Conservation (phyloP, 2,329 filamentous ascomycete species). For the Trichoderma oligosporum region DNA sequence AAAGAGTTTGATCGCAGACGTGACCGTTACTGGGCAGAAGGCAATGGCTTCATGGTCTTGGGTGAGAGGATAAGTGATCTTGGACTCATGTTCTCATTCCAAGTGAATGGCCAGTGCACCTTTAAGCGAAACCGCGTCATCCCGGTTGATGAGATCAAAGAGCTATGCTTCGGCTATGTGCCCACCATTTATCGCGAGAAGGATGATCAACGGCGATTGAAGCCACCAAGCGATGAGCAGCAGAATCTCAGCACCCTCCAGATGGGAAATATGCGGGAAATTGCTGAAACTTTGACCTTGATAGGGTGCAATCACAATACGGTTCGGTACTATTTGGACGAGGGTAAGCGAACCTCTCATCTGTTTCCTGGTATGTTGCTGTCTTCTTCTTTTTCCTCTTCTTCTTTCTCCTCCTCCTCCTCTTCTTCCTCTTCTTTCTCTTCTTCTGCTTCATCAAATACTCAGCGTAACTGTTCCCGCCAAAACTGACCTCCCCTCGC, state of each 20-base stretch:
- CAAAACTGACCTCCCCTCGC: slow-evolving; percentile 19
- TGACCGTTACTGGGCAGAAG: slow-evolving; percentile 52
- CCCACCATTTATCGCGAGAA: slow-evolving; percentile 49
- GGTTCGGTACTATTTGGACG: slow-evolving; percentile 41
- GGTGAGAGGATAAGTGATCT: slow-evolving; percentile 46
- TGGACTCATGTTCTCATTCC: slow-evolving; percentile 53
- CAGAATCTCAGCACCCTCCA: slow-evolving; percentile 43
- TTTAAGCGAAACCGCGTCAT: slow-evolving; percentile 52
- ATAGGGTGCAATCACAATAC: slow-evolving; percentile 54
- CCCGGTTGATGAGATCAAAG: slow-evolving; percentile 51
- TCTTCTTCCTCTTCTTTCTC: not conserved
- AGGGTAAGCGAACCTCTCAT: slow-evolving; percentile 42
- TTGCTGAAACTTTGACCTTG: slow-evolving; percentile 49
- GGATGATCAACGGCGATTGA: slow-evolving; percentile 39
- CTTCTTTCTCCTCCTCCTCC: not conserved
- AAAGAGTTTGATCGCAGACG: slow-evolving; percentile 51
- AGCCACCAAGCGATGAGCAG: slow-evolving; percentile 39
- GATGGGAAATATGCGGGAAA: slow-evolving; percentile 48
- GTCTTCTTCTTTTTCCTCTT: not conserved
- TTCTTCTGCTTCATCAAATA: not conserved
- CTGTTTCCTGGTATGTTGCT: slow-evolving; percentile 50
- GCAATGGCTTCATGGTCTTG: slow-evolving; percentile 51
- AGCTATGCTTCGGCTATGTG: slow-evolving; percentile 53
- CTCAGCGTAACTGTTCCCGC: no score
- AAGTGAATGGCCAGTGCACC: slow-evolving; percentile 45